These are phyloP conservation scores for Solanum peruvianum DNA, from an alignment of 257 asterid species.

Conservation along the genomic window DNA sequence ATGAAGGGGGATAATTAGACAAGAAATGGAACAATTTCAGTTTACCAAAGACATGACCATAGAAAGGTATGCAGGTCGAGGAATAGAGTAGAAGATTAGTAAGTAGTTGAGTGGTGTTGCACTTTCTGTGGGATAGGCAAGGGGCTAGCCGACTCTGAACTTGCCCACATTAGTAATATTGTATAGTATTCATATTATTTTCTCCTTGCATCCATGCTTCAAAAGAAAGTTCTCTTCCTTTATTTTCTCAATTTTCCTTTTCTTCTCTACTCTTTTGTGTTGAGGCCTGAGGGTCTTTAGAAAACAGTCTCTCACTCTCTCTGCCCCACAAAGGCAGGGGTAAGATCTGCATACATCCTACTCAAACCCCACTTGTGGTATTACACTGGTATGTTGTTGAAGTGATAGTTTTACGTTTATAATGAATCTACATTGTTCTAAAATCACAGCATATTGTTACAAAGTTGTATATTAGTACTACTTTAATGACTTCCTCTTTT, in stretches of 20 bases:
- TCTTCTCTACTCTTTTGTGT: background rate
- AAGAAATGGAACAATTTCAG: background rate
- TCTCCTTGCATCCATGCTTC: background rate
- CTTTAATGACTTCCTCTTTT: background rate
- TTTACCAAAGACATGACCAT: background rate
- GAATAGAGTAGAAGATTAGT: background rate
- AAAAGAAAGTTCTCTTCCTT: background rate
- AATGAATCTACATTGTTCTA: background rate
- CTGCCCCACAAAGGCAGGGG: background rate
- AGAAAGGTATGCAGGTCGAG: background rate
- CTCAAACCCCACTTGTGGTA: background rate
- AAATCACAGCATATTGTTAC: background rate
- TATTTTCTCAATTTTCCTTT: background rate
- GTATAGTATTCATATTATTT: background rate
- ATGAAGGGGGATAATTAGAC: background rate
- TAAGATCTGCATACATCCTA: background rate
- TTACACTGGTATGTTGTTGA: background rate
- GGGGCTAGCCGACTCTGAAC: background rate
- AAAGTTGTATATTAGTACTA: background rate
- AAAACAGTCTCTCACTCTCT: background rate
- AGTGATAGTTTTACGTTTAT: background rate
- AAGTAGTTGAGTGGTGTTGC: background rate
- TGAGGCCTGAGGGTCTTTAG: background rate
- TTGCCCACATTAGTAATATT: background rate
- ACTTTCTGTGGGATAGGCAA: background rate